Percentiles rank a stretch among this genome's conserved stretches.
phyloP scores from a whole-genome alignment of 2,329 filamentous ascomycete species.

The Sclerotinia minor region DNA sequence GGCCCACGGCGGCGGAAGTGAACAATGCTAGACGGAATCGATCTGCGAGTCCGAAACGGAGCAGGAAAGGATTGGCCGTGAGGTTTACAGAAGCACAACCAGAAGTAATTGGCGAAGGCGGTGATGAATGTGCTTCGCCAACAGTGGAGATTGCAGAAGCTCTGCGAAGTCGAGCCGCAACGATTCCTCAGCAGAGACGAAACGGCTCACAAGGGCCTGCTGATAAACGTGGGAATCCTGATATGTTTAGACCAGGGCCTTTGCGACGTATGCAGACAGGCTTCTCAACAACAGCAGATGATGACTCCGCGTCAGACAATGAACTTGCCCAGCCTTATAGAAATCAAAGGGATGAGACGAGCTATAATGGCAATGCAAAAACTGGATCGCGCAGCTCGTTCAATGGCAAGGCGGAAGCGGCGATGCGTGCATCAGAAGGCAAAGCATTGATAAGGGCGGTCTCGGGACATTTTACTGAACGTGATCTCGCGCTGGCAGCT shows the following conservation, averaged over 20 bases:
- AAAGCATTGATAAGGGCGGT: conserved; percentile 52
- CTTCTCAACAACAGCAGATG: conserved; percentile 23
- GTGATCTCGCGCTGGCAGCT: conserved; percentile 17
- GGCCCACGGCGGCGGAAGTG: conserved; percentile 51
- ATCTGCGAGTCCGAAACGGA: conserved; percentile 45
- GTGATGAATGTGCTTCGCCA: conserved; percentile 66
- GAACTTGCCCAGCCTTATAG: background rate
- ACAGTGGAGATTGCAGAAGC: conserved; percentile 65
- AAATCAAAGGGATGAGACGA: conserved; percentile 12
- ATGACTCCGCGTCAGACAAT: conserved; percentile 21
- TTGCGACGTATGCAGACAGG: conserved; percentile 58
- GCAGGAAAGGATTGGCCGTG: conserved; percentile 70
- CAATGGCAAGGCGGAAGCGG: conserved; percentile 50
- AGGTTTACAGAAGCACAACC: conserved; percentile 72
- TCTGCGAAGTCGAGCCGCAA: conserved; percentile 46
- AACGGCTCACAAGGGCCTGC: background rate
- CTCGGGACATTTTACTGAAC: conserved; percentile 22
- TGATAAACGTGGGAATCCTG: conserved; percentile 22
- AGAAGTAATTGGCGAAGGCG: conserved; percentile 85
- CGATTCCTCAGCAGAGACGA: conserved; percentile 26
- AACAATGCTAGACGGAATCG: conserved; percentile 31
- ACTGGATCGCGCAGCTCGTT: conserved; percentile 32
- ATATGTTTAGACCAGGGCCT: conserved; percentile 52
- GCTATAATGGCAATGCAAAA: conserved; percentile 3
- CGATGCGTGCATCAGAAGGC: conserved; percentile 62